Percentiles rank a stretch among this genome's conserved stretches.
Evolutionary conservation across 768 basidiomycete genomes (phyloP).

Genomic region (Tricholoma saponaceum): DNA sequence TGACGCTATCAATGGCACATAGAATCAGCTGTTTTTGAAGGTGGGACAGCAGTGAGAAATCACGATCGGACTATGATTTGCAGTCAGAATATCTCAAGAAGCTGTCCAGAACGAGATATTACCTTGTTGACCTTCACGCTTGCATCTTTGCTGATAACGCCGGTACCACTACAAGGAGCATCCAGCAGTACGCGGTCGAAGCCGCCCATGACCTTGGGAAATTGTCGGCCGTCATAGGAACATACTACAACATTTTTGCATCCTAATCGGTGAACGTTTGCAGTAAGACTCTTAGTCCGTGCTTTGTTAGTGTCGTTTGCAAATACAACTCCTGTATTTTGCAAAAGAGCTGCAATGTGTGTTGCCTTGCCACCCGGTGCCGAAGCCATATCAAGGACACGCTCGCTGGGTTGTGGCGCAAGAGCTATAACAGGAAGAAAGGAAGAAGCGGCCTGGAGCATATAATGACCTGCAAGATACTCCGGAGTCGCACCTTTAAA

Average conservation of each 20-base stretch:
- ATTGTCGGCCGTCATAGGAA: slow-evolving; percentile 95
- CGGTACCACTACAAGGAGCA: slow-evolving; percentile 97
- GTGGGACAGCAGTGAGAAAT: slow-evolving; percentile 94
- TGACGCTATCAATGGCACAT: slow-evolving; percentile 95
- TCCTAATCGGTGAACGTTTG: slow-evolving; percentile 93
- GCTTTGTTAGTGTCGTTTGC: slow-evolving; percentile 96
- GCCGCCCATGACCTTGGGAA: slow-evolving; percentile 98
- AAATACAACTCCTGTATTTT: slow-evolving; percentile 97
- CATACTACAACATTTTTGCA: slow-evolving; percentile 98
- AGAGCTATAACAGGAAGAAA: slow-evolving; percentile 99
- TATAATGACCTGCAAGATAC: slow-evolving; percentile 98
- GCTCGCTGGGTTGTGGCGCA: slow-evolving; percentile 86
- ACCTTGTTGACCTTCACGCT: slow-evolving; percentile 99
- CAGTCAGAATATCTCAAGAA: slow-evolving; percentile 1
- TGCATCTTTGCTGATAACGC: slow-evolving; percentile 96
- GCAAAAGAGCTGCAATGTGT: slow-evolving; percentile 93
- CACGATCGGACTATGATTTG: slow-evolving; percentile 73
- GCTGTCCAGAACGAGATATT: slow-evolving; percentile 15
- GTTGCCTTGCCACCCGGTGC: slow-evolving; percentile 98
- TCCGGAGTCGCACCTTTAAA: slow-evolving; percentile 89
- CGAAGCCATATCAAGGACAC: slow-evolving; percentile 97
- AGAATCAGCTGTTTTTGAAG: slow-evolving; percentile 98
- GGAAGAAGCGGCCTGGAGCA: slow-evolving; percentile 98
- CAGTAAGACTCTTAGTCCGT: slow-evolving; percentile 93
- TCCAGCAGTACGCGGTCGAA: slow-evolving; percentile 97